phyloP scores from a whole-genome alignment of 2,329 filamentous ascomycete species.

The Penicillium polonicum region DNA sequence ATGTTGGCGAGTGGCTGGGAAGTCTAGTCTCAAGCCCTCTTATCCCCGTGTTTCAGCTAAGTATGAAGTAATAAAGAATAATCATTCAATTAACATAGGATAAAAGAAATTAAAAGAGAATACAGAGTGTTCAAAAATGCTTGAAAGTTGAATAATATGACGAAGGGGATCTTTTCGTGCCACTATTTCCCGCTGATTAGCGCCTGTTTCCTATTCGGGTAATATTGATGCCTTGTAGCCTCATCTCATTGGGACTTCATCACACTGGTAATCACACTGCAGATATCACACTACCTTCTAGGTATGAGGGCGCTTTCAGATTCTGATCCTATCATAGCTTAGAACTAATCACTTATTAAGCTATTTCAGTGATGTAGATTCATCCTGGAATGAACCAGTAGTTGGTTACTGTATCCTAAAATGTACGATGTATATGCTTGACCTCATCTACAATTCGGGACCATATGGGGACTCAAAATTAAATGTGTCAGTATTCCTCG shows the following conservation, averaged over 20 bases:
- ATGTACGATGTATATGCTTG: background rate
- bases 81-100: background rate
- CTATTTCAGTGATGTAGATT: background rate
- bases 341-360: background rate
- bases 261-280: background rate
- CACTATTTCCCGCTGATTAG: background rate
- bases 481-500: background rate
- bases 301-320: background rate
- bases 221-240: conserved; percentile 2
- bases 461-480: background rate
- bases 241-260: background rate
- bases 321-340: background rate
- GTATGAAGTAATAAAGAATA: background rate
- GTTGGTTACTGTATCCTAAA: background rate
- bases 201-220: background rate
- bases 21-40: background rate
- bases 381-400: background rate
- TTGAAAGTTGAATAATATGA: background rate
- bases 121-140: background rate
- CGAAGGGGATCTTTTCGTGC: background rate
- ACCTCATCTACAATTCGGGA: background rate
- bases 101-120: background rate
- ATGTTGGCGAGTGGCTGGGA: conserved; percentile 9
- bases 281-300: background rate
- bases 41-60: background rate